phyloP scores from a whole-genome alignment of 2,329 filamentous ascomycete species.

The Aschersonia sp. region DNA sequence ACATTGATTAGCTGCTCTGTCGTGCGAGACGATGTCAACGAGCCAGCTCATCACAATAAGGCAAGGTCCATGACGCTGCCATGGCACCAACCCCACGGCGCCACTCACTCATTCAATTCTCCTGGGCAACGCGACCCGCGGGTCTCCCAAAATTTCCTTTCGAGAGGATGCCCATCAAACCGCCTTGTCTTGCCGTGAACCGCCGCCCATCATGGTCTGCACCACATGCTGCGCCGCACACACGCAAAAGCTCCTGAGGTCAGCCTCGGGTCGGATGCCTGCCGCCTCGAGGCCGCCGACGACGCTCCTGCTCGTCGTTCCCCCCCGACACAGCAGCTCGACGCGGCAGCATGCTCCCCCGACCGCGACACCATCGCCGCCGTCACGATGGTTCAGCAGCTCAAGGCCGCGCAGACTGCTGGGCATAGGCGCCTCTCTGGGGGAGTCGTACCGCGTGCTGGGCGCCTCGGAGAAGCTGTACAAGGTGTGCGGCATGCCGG shows the following conservation, averaged over 20 bases:
- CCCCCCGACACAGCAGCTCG: not conserved
- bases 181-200: too few species aligned
- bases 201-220: too few species aligned
- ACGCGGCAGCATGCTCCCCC: not conserved
- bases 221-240: too few species aligned
- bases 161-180: too few species aligned
- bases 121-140: too few species aligned
- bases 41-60: not conserved
- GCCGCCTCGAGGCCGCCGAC: too few species aligned
- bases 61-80: constrained; percentile 6
- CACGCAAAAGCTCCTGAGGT: too few species aligned
- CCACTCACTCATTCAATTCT: too few species aligned
- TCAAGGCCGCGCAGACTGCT: constrained; percentile 18
- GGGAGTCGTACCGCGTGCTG: constrained; percentile 57
- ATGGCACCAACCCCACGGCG: not conserved
- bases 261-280: too few species aligned
- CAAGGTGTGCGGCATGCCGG: constrained; percentile 57
- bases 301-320: not conserved
- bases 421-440: constrained; percentile 17
- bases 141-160: too few species aligned
- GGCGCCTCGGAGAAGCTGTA: constrained; percentile 67
- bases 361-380: not conserved
- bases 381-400: constrained; percentile 20
- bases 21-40: not conserved
- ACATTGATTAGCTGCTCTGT: too few species aligned